A percentile compares a stretch with the other conserved stretches of the same genome.
Conservation (phyloP, 768 basidiomycete genomes). For the Boletus rufocinnamomeus region DNA sequence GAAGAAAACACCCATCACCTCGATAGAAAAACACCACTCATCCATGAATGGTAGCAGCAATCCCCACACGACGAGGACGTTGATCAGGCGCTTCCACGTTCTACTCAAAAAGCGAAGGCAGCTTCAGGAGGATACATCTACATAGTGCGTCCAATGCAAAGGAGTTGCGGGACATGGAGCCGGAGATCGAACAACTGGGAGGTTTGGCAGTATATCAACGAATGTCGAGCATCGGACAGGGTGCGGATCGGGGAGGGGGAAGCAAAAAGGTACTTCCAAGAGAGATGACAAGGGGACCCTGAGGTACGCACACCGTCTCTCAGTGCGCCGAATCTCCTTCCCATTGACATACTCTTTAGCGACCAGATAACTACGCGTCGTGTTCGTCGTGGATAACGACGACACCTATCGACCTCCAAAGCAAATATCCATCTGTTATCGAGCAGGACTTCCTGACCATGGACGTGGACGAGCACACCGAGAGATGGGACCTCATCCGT, state of each 20-base stretch:
- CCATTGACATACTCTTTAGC: slow-evolving; percentile 39
- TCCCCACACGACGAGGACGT: slow-evolving; percentile 61
- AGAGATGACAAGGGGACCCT: slow-evolving; percentile 28
- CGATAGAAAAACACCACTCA: slow-evolving; percentile 9
- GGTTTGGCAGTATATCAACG: slow-evolving; percentile 80
- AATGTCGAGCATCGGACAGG: slow-evolving; percentile 83
- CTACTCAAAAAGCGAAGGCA: slow-evolving; percentile 69
- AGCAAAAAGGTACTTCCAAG: slow-evolving; percentile 69
- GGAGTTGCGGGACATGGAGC: slow-evolving; percentile 54
- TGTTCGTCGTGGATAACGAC: slow-evolving; percentile 71
- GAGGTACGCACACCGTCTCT: slow-evolving; percentile 34
- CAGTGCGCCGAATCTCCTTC: neutral
- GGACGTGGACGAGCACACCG: slow-evolving; percentile 48
- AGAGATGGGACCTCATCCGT: slow-evolving; percentile 79
- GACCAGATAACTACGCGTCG: slow-evolving; percentile 74
- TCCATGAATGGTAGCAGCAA: slow-evolving; percentile 42
- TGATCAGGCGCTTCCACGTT: slow-evolving; percentile 81
- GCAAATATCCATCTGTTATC: slow-evolving; percentile 76
- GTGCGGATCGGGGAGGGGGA: slow-evolving; percentile 81
- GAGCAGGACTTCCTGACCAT: slow-evolving; percentile 85
- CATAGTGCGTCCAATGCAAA: slow-evolving; percentile 19
- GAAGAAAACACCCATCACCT: slow-evolving; percentile 49
- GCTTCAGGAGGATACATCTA: slow-evolving; percentile 41
- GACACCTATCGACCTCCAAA: slow-evolving; percentile 80
- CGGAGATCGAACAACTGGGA: slow-evolving; percentile 68